phyloP scores from a whole-genome alignment of 495 filamentous ascomycete genomes.

The Aspergillus sclerotiicarbonarius region DNA sequence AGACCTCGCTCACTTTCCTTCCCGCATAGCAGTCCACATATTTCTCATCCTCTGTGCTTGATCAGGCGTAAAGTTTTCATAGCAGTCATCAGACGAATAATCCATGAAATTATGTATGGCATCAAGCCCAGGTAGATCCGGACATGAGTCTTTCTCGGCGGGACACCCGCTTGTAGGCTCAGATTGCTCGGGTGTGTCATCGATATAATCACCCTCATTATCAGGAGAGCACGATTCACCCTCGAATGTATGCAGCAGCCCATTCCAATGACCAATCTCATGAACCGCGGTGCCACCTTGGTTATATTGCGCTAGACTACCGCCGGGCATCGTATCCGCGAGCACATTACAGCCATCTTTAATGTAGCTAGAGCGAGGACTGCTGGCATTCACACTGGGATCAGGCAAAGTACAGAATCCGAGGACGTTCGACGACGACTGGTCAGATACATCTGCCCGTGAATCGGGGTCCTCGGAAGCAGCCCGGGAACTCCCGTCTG shows the following conservation, averaged over 20 bases:
- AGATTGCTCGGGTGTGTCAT: conserved; percentile 52
- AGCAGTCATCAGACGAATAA: conserved; percentile 55
- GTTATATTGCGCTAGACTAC: conserved; percentile 42
- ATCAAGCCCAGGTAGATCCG: conserved; percentile 42
- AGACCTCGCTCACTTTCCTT: conserved; percentile 30
- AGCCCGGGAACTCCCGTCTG: conserved; percentile 21
- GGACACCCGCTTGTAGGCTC: conserved; percentile 52
- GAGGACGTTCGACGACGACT: conserved; percentile 37
- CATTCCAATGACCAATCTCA: conserved; percentile 61
- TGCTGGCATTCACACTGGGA: conserved; percentile 33
- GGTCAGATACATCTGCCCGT: conserved; percentile 11
- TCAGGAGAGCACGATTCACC: conserved; percentile 42
- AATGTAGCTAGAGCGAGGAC: conserved; percentile 36
- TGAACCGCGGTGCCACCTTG: conserved; percentile 52
- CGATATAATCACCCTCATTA: conserved; percentile 49
- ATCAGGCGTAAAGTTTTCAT: conserved; percentile 44
- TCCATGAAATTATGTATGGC: conserved; percentile 57
- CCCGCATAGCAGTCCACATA: conserved; percentile 46
- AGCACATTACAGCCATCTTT: conserved; percentile 54
- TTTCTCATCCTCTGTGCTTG: conserved; percentile 45
- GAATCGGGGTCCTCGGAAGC: background rate
- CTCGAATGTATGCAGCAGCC: conserved; percentile 56
- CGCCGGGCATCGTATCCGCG: conserved; percentile 50
- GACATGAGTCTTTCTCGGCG: conserved; percentile 46
- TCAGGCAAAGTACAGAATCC: conserved; percentile 52